Conservation (phyloP, 2,329 filamentous ascomycete genomes). For the Thermothelomyces thermophilus region DNA sequence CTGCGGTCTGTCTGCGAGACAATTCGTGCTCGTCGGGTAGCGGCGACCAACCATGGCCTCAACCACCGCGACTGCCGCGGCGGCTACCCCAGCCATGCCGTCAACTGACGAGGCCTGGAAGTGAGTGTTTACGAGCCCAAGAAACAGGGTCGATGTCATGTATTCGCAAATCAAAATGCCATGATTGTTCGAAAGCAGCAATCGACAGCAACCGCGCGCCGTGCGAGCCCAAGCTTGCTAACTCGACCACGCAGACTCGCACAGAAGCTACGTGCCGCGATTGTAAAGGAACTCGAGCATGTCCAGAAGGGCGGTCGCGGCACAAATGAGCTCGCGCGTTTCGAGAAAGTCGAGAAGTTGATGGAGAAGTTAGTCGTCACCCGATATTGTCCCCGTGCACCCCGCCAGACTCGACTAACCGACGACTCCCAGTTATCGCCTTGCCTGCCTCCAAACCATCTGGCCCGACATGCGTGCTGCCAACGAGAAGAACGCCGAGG, state of each 20-base stretch:
- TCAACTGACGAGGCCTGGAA: conserved; percentile 20
- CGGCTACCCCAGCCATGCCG: conserved; percentile 10
- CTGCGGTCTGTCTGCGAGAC: not conserved
- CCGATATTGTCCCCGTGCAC: not conserved
- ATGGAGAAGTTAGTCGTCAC: conserved; percentile 35
- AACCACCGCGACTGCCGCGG: not conserved
- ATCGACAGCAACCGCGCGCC: not conserved
- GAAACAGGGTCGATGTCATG: not conserved
- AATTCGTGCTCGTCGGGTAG: not conserved
- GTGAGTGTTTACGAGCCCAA: conserved; percentile 13
- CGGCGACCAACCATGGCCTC: conserved; percentile 14
- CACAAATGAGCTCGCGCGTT: conserved; percentile 36
- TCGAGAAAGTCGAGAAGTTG: conserved; percentile 38
- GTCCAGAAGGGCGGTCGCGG: conserved; percentile 33
- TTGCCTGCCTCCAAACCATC: conserved; percentile 64
- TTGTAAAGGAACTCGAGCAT: conserved; percentile 39
- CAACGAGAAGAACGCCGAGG: conserved; percentile 57
- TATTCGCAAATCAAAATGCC: not conserved
- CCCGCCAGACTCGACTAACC: conserved; percentile 12
- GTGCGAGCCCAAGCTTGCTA: conserved; percentile 10
- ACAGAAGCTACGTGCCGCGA: conserved; percentile 37
- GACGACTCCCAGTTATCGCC: conserved; percentile 38
- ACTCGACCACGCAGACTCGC: conserved; percentile 31
- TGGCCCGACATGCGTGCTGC: conserved; percentile 66
- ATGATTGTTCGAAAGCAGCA: not conserved